Conservation (phyloP, 345 rosid genomes). For the Hibiscus mutabilis region DNA sequence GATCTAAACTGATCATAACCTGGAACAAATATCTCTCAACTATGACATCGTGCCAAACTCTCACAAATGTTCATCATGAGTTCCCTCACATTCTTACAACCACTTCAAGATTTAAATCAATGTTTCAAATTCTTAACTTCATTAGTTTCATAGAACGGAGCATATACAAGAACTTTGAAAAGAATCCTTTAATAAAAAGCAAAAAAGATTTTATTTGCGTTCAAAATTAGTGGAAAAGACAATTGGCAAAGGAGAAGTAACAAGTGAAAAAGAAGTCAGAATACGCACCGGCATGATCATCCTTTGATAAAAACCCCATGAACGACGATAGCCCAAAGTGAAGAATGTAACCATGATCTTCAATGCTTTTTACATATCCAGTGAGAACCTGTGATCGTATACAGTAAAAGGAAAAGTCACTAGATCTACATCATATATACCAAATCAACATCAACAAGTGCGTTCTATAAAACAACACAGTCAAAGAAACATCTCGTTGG, state of each 20-base stretch:
- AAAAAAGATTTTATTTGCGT: not conserved
- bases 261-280: not conserved
- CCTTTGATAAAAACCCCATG: constrained; percentile 67
- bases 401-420: constrained; percentile 1
- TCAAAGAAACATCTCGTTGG: not conserved
- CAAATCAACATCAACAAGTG: not conserved
- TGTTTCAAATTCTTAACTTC: not conserved
- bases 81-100: not conserved
- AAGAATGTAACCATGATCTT: constrained; percentile 96
- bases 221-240: not conserved
- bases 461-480: not conserved
- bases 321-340: constrained; percentile 78
- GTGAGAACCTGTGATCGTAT: constrained; percentile 50
- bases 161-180: not conserved
- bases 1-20: not conserved
- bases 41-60: not conserved
- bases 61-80: not conserved
- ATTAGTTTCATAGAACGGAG: not conserved
- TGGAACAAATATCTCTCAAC: not conserved
- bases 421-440: not conserved
- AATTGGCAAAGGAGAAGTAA: not conserved
- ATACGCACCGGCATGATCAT: constrained; percentile 41
- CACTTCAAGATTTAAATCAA: not conserved
- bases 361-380: constrained; percentile 76
- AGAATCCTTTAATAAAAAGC: not conserved